These are phyloP conservation scores for Phoma sp. DNA, from an alignment of 2,329 filamentous ascomycete genomes.

Conservation along the genomic window DNA sequence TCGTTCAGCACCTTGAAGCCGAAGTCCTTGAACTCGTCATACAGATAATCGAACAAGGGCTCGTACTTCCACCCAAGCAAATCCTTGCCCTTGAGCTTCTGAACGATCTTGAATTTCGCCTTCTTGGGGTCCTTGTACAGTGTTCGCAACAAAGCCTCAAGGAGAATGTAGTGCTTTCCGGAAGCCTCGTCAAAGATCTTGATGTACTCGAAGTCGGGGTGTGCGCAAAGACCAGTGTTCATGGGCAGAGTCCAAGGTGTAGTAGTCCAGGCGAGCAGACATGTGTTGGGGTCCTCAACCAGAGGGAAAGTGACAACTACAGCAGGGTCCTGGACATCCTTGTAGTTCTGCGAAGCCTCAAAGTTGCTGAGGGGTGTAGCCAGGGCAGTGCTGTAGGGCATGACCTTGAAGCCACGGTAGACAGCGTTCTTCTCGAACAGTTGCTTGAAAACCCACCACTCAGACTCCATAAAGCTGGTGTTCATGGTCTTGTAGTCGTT, in stretches of 20 bases:
- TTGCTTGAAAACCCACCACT: slow-evolving; percentile 97
- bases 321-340: slow-evolving; percentile 89
- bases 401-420: slow-evolving; percentile 88
- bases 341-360: slow-evolving; percentile 93
- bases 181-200: slow-evolving; percentile 84
- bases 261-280: slow-evolving; percentile 85
- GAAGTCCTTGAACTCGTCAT: slow-evolving; percentile 83
- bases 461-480: slow-evolving; percentile 90
- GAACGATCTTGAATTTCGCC: slow-evolving; percentile 84
- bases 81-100: slow-evolving; percentile 79
- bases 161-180: slow-evolving; percentile 81
- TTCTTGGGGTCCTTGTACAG: slow-evolving; percentile 96
- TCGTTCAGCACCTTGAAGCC: slow-evolving; percentile 85
- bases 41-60: slow-evolving; percentile 88
- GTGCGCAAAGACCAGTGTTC: slow-evolving; percentile 75
- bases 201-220: slow-evolving; percentile 85
- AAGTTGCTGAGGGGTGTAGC: slow-evolving; percentile 92
- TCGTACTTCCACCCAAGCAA: slow-evolving; percentile 90
- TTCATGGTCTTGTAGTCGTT: slow-evolving; percentile 99
- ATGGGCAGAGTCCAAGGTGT: slow-evolving; percentile 88
- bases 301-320: slow-evolving; percentile 89
- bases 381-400: slow-evolving; percentile 92
- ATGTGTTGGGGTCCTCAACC: slow-evolving; percentile 74
- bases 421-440: slow-evolving; percentile 88
- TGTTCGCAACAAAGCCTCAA: slow-evolving; percentile 80